Base-by-base conservation (phyloP, 331 rosid genomes). In the Pyrus hybrid region DNA sequence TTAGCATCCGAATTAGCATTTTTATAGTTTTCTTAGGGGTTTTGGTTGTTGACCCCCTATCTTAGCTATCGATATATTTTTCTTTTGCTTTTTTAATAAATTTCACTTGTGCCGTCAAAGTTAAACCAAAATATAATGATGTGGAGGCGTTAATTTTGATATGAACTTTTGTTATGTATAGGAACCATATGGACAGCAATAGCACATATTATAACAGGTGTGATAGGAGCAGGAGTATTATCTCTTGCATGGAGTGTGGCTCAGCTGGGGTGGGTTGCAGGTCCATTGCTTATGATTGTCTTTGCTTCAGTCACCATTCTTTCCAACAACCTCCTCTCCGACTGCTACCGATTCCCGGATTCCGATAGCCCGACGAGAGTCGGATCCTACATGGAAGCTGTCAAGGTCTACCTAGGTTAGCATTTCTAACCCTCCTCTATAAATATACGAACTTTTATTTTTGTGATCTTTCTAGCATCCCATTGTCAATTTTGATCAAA, bases 151-250 rank as follows among this genome's bases (percentile, higher is more conserved):
- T 45, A n/a, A 74, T 41, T 1, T 74, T 62, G 7, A 7, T n/a
- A 18, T 45, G 61, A 13, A 37, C 4, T 28, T 20, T 33, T 30
- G 47, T 16, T 12, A 7, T 35, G 21, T 69, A 29, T 47, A 89
- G 95, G 92, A 16, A 75, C 82, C 14, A 22, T 76, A 17, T 77
- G 87, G 89, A 84, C 84, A 2, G 91, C 92, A 1, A 8, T 78
- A 18, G 90, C 96, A 35, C 96, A 91, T 68, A 85, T 93, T 26
- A 84, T 93, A 79, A 87, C 93, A 1, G 97, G 89, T 3, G 96
- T 93, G 37, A 84, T 93, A 78, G 98, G 97, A 20, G 89, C 98
- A 60, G 98, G 96, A 25, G 97, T 91, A 26, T 68, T 91, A 14
- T 88, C 98, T 29, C 73, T 91, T 29, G 86, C 97, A 13, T 93